A percentile compares a stretch with the other conserved stretches of the same genome.
phyloP scores from a whole-genome alignment of 495 filamentous ascomycete genomes.

The Talaromyces stipitatus region DNA sequence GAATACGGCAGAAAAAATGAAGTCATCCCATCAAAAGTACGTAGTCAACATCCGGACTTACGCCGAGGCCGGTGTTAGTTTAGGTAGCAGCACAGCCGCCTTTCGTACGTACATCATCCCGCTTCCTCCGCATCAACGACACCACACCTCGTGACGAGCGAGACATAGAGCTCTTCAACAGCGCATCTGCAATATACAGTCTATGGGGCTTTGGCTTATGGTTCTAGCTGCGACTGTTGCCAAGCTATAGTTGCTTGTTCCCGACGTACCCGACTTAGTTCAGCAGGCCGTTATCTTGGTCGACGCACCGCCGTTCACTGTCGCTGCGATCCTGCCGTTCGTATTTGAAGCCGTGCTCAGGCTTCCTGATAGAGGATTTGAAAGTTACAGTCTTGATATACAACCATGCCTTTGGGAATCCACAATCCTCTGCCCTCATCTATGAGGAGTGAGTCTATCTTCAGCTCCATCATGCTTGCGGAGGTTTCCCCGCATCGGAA shows the following conservation, averaged over 20 bases:
- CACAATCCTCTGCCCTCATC: conserved; percentile 64
- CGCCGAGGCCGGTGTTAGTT: neutral
- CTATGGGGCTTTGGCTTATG: neutral
- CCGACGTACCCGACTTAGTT: neutral
- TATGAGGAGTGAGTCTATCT: conserved; percentile 46
- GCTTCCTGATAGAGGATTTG: neutral
- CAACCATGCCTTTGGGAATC: conserved; percentile 52
- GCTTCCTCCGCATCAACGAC: neutral
- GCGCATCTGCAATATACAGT: neutral
- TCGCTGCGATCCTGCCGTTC: neutral
- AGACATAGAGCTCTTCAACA: neutral
- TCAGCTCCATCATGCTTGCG: conserved; percentile 7
- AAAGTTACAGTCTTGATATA: neutral
- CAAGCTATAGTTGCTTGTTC: neutral
- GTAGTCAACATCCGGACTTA: neutral
- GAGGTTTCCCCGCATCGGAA: conserved; percentile 30
- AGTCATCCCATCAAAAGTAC: neutral
- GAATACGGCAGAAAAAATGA: neutral
- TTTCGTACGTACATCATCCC: neutral
- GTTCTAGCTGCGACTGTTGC: neutral
- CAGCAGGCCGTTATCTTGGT: neutral
- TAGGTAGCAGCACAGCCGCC: neutral
- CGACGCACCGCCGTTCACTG: neutral
- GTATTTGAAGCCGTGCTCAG: neutral
- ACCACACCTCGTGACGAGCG: neutral